A percentile compares a stretch with the other conserved stretches of the same genome.
Conservation (phyloP, 129 eudicot species). For the Calendula officinalis region DNA sequence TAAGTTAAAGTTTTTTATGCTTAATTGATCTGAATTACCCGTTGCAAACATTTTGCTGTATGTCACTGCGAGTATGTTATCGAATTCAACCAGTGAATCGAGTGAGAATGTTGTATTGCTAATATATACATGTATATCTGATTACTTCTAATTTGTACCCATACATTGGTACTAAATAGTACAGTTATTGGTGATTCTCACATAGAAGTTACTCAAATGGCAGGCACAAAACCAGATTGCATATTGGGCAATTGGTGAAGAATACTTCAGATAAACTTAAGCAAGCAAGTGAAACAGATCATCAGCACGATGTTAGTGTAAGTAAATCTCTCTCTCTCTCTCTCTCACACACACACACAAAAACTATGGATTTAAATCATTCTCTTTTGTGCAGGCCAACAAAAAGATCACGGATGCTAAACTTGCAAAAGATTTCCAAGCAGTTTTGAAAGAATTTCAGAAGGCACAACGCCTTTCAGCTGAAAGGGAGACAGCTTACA, state of each 20-base stretch:
- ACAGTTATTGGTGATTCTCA: too few species aligned
- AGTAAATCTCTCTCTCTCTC: constrained; percentile 15
- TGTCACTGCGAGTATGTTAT: neutral
- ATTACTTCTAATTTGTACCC: too few species aligned
- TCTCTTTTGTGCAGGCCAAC: constrained; percentile 38
- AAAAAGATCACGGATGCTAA: constrained; percentile 81
- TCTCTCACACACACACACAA: neutral
- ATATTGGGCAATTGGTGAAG: constrained; percentile 67
- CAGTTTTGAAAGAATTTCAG: constrained; percentile 69
- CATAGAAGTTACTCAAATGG: neutral
- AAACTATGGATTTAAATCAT: constrained; percentile 3
- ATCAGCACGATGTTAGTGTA: constrained; percentile 48
- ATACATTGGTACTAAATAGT: too few species aligned
- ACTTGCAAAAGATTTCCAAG: constrained; percentile 71
- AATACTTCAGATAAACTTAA: constrained; percentile 75
- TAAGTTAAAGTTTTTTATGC: neutral
- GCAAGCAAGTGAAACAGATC: constrained; percentile 67
- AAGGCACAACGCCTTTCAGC: constrained; percentile 82
- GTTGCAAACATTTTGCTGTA: neutral
- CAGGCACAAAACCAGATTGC: constrained; percentile 62
- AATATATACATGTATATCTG: too few species aligned
- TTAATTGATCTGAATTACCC: constrained; percentile 1
- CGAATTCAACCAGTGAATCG: neutral
- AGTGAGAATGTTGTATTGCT: too few species aligned
- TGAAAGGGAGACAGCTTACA: constrained; percentile 60